Evolutionary conservation across 148 eudicot genomes (phyloP), one percentile per base, ranked within the genome.

Genomic region (Amaranthus cruentus): DNA sequence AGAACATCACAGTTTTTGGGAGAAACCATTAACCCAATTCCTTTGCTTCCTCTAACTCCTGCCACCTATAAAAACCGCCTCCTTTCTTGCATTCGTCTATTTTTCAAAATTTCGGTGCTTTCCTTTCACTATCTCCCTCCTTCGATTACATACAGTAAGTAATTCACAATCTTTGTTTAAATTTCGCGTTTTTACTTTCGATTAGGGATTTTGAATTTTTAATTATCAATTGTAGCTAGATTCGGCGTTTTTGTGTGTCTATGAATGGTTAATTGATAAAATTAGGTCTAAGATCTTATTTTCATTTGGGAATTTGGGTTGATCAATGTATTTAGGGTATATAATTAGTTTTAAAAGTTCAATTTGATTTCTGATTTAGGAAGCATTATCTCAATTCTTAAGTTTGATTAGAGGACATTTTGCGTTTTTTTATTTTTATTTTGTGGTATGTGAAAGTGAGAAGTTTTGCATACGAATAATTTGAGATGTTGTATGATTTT

Each of bases 1-100:
- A 83, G 86, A 83, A 80, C 47, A 47, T 56, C 47, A 55, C 52
- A 67, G 74, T 60, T 57, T 3, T 0, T 9, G 43, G 38, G 47
- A 55, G 69, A 70, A 53, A 28, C 61, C 70, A 47, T 47, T 5
- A 4, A 7, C 28, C 52, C 38, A 59, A 56, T 9, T 60, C 55
- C 7, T 54, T 66, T 4, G n/a, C 51, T 46, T 21, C 21, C 54
- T 56, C 49, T 15, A 4, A 4, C 48, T 49, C 7, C 3, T 1
- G 14, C 8, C 75, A 62, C 49, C 65, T 77, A 77, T 77, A 77
- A 55, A 77, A 56, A 14, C 75, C 55, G 13, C 55, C 69, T 12
- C n/a, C 1, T 5, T 51, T 11, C 6, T 13, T 5, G 4, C 8
- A 38, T 13, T 10, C 9, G 49, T 21, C 4, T 6, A 61, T 9